Percentiles rank a stretch among this genome's conserved stretches.
phyloP scores from a whole-genome alignment of 345 rosid genomes.

The Linum trigynum region DNA sequence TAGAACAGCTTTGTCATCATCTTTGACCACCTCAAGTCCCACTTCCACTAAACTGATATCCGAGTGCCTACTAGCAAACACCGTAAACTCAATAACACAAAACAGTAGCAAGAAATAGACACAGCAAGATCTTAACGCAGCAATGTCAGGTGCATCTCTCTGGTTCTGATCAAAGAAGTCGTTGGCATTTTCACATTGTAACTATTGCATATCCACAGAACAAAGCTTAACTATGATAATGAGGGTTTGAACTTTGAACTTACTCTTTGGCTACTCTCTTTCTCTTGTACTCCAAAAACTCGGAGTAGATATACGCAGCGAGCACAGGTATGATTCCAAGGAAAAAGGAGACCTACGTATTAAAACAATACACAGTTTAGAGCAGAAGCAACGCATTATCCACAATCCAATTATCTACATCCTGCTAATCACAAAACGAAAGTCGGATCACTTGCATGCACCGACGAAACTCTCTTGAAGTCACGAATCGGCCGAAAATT shows the following conservation, averaged over 20 bases:
- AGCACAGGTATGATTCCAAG: conserved; percentile 61
- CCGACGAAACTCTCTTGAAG: not conserved
- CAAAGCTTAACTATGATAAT: not conserved
- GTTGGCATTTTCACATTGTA: not conserved
- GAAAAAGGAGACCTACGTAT: conserved; percentile 61
- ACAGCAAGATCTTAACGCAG: not conserved
- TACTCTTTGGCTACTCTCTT: conserved; percentile 50
- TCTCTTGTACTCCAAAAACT: conserved; percentile 59
- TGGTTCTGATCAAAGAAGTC: not conserved
- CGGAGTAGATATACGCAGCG: conserved; percentile 72
- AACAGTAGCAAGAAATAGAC: not conserved
- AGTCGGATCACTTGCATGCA: not conserved
- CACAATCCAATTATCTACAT: not conserved
- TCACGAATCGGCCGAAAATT: not conserved
- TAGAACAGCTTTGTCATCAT: conserved; percentile 69
- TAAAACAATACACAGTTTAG: not conserved
- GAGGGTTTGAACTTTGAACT: conserved; percentile 14
- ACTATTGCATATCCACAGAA: not conserved
- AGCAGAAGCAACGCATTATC: not conserved
- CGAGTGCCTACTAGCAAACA: conserved; percentile 56
- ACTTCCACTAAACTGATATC: conserved; percentile 67
- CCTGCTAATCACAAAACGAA: not conserved
- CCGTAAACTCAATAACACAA: conserved; percentile 4
- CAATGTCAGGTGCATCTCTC: not conserved
- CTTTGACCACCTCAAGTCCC: conserved; percentile 43